These are phyloP conservation scores for Cordyceps fumosorosea DNA, from an alignment of 2,329 filamentous ascomycete genomes.

Conservation along the genomic window DNA sequence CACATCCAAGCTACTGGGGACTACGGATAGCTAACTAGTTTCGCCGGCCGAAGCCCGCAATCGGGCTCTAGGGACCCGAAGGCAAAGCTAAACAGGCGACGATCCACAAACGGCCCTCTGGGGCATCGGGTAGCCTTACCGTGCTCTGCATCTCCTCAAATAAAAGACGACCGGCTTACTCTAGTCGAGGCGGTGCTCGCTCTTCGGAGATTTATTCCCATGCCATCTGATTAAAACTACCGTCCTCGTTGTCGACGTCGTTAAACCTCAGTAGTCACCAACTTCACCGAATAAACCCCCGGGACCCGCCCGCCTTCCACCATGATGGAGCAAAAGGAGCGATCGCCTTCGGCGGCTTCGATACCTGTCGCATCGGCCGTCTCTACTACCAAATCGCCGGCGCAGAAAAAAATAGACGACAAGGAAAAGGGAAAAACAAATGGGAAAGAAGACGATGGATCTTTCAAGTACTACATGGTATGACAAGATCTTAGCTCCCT, in stretches of 20 bases:
- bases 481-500: background rate
- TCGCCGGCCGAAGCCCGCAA: background rate
- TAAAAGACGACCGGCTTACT: background rate
- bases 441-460: background rate
- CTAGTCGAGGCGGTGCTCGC: background rate
- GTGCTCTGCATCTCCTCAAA: background rate
- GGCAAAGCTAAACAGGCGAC: background rate
- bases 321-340: background rate
- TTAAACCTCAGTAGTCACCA: background rate
- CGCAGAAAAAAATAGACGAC: background rate
- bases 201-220: background rate
- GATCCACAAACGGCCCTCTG: background rate
- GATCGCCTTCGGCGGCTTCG: background rate
- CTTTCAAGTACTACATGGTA: slow-evolving; percentile 13
- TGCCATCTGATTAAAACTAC: background rate
- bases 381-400: background rate
- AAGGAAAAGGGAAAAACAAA: background rate
- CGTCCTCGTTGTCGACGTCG: background rate
- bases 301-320: background rate
- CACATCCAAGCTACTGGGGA: background rate
- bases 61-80: slow-evolving; percentile 3
- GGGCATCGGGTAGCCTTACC: background rate
- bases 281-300: background rate
- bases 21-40: background rate
- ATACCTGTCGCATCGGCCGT: background rate